Percentiles rank a stretch among this genome's conserved stretches.
Conservation (phyloP, 2,329 filamentous ascomycete species). For the Pseudogymnoascus sp. region DNA sequence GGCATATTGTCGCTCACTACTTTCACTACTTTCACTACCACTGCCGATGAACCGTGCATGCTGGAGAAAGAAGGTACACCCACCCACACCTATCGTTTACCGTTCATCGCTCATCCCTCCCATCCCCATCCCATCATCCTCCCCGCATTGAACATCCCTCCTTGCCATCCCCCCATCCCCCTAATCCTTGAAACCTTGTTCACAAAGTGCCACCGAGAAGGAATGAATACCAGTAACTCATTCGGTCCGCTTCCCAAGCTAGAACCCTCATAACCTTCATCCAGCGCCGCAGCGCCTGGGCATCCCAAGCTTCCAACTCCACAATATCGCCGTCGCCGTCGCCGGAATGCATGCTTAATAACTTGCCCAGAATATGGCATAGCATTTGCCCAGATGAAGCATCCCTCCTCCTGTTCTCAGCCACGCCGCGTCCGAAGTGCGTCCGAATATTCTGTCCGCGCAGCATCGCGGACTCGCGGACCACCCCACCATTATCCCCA, state of each 20-base stretch:
- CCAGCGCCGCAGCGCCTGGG: too few species aligned
- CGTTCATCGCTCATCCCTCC: slow-evolving; percentile 8
- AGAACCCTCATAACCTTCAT: not conserved
- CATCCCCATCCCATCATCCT: not conserved
- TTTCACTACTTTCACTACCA: not conserved
- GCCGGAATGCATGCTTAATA: not conserved
- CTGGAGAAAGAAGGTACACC: not conserved
- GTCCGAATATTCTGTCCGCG: not conserved
- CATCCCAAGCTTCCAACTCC: not conserved
- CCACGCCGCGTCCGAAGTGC: not conserved
- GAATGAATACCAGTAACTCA: not conserved
- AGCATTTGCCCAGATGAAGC: too few species aligned
- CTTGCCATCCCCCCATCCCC: not conserved
- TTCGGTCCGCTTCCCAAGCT: not conserved
- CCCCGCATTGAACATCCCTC: slow-evolving; percentile 1
- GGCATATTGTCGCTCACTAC: too few species aligned
- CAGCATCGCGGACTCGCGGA: not conserved
- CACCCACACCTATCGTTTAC: not conserved
- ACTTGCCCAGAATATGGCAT: not conserved
- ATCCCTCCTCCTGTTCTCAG: not conserved
- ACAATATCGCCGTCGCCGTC: not conserved
- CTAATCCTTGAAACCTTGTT: not conserved
- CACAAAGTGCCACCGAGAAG: not conserved
- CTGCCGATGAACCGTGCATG: slow-evolving; percentile 3
- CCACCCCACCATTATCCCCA: too few species aligned